Conservation (phyloP, 2,329 filamentous ascomycete genomes). For the Pyricularia pennisetigena region DNA sequence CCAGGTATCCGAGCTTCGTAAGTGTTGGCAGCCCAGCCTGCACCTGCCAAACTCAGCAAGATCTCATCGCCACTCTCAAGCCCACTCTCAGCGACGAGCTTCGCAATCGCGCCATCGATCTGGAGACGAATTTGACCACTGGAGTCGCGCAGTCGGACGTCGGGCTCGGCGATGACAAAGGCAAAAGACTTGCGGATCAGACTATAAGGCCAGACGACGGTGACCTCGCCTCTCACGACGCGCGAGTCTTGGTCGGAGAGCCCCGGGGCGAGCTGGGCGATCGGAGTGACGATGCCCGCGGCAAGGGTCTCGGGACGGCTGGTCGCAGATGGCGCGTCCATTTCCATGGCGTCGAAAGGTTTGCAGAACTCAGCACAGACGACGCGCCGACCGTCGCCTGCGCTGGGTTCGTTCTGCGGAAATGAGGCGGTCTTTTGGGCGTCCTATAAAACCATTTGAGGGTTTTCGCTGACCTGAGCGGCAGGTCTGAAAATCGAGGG, state of each 20-base stretch:
- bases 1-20: slow-evolving; percentile 36
- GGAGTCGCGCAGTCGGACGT: slow-evolving; percentile 67
- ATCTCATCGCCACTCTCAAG: slow-evolving; percentile 74
- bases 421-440: neutral
- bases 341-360: neutral
- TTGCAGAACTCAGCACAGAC: neutral
- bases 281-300: slow-evolving; percentile 23
- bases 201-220: slow-evolving; percentile 87
- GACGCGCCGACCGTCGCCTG: neutral
- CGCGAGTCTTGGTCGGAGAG: slow-evolving; percentile 28
- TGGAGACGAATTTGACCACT: slow-evolving; percentile 75
- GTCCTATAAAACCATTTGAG: neutral
- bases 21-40: slow-evolving; percentile 49
- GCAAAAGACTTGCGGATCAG: slow-evolving; percentile 64
- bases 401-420: neutral
- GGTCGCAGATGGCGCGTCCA: neutral
- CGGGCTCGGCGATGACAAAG: slow-evolving; percentile 74
- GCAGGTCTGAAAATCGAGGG: neutral
- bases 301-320: neutral
- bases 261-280: slow-evolving; percentile 43
- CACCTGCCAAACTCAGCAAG: slow-evolving; percentile 58
- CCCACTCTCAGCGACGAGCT: slow-evolving; percentile 53
- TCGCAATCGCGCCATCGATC: slow-evolving; percentile 62
- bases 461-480: neutral
- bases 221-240: slow-evolving; percentile 61